Conservation (phyloP, 208 protist species). For the Trypanosomatidae sp. region DNA sequence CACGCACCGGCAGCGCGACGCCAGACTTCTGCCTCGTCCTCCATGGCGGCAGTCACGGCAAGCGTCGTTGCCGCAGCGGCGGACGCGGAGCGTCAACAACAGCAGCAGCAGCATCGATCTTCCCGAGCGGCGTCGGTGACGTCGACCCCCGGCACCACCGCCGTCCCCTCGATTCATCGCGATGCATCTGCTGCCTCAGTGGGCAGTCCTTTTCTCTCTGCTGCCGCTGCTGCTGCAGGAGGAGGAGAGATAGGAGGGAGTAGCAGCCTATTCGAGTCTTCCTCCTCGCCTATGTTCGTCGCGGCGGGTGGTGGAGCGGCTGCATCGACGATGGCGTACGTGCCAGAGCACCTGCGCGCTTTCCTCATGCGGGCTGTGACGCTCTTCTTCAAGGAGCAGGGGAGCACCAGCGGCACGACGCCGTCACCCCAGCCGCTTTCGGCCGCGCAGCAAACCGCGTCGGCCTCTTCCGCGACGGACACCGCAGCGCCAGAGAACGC, state of each 20-base stretch:
- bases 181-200: not conserved
- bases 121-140: not conserved
- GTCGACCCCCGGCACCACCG: not conserved
- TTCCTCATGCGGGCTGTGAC: constrained; percentile 27
- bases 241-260: too few species aligned
- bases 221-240: too few species aligned
- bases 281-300: too few species aligned
- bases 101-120: constrained; percentile 12
- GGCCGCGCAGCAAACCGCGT: too few species aligned
- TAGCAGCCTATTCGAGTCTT: too few species aligned
- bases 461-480: not conserved
- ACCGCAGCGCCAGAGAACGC: too few species aligned
- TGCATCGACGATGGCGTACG: not conserved
- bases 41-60: constrained; percentile 21
- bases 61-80: constrained; percentile 11
- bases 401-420: not conserved
- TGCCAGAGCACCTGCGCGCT: constrained; percentile 20
- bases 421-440: too few species aligned
- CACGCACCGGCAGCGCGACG: not conserved
- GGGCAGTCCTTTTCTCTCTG: too few species aligned
- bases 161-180: not conserved
- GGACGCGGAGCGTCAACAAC: constrained; percentile 8
- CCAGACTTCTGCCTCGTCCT: too few species aligned
- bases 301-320: not conserved
- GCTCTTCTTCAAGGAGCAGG: constrained; percentile 27